A percentile compares a stretch with the other conserved stretches of the same genome.
Conservation (phyloP, 805 yeast species). For the Zygoascus ofunaensis region DNA sequence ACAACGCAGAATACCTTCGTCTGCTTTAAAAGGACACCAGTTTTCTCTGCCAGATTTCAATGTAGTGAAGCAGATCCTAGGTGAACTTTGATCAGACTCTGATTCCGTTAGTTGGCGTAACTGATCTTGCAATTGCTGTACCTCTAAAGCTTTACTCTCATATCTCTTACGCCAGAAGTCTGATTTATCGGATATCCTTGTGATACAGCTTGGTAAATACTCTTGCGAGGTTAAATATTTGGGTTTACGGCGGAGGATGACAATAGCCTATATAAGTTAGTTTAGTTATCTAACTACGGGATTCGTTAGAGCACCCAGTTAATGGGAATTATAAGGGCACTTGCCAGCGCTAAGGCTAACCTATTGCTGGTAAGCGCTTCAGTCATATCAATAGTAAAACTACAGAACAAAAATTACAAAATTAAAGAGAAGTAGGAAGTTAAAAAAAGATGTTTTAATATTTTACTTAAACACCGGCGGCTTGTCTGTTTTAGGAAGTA, state of each 20-base stretch:
- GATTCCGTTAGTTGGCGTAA: neutral
- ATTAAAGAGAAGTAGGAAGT: no score
- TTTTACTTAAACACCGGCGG: no score
- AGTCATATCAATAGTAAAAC: no score
- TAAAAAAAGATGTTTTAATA: no score
- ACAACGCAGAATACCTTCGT: neutral
- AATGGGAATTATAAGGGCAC: no score
- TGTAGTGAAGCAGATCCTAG: neutral
- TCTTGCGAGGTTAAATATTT: neutral
- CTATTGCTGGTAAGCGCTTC: neutral
- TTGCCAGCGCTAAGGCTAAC: neutral
- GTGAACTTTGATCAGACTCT: no score
- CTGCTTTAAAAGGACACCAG: no score
- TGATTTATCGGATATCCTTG: neutral
- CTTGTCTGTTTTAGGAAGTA: no score
- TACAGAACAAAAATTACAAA: no score
- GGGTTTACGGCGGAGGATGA: conserved; percentile 4
- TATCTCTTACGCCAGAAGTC: conserved; percentile 7
- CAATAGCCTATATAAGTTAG: conserved; percentile 7
- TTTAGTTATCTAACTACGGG: no score
- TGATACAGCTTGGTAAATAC: neutral
- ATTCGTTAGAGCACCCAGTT: no score
- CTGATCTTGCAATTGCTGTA: neutral
- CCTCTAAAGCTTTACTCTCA: conserved; percentile 2
- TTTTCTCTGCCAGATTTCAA: no score